Conservation (phyloP, 2,329 filamentous ascomycete species). For the Rhinocladiella similis region DNA sequence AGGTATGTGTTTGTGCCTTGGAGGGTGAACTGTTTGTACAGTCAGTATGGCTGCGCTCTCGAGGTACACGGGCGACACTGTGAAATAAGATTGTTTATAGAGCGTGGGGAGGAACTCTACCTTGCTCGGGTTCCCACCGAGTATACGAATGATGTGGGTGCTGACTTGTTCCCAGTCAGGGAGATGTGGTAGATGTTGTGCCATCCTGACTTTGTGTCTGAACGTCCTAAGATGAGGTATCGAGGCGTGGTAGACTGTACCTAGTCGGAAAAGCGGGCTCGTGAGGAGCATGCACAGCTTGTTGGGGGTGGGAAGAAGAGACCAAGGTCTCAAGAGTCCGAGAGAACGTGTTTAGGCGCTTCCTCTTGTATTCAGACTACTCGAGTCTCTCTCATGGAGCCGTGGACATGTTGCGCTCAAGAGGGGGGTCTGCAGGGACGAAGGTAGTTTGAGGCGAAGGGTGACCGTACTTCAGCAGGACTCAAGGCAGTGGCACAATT, state of each 20-base stretch:
- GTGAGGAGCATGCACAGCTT: neutral
- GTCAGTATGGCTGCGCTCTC: neutral
- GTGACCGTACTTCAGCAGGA: too few relatives aligned
- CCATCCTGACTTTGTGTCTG: conserved; percentile 47
- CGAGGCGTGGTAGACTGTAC: neutral
- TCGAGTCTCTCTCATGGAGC: too few relatives aligned
- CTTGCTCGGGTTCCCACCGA: conserved; percentile 90
- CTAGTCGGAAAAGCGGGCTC: neutral
- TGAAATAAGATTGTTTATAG: too few relatives aligned
- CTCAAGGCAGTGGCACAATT: too few relatives aligned
- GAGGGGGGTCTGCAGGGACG: neutral
- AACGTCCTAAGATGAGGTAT: neutral
- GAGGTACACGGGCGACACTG: neutral
- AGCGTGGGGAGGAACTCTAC: conserved; percentile 36
- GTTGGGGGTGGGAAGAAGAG: neutral
- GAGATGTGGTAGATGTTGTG: conserved; percentile 62
- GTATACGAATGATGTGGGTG: conserved; percentile 74
- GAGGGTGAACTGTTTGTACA: conserved; percentile 54
- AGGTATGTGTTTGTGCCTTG: conserved; percentile 93
- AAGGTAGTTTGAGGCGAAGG: too few relatives aligned
- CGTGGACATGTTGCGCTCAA: too few relatives aligned
- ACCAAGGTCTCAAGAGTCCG: neutral
- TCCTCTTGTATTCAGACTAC: too few relatives aligned
- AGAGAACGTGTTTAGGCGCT: neutral
- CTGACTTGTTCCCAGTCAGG: conserved; percentile 77